Evolutionary conservation across 1,139 yeast genomes (phyloP).

Genomic region (Yamadazyma atlantica): DNA sequence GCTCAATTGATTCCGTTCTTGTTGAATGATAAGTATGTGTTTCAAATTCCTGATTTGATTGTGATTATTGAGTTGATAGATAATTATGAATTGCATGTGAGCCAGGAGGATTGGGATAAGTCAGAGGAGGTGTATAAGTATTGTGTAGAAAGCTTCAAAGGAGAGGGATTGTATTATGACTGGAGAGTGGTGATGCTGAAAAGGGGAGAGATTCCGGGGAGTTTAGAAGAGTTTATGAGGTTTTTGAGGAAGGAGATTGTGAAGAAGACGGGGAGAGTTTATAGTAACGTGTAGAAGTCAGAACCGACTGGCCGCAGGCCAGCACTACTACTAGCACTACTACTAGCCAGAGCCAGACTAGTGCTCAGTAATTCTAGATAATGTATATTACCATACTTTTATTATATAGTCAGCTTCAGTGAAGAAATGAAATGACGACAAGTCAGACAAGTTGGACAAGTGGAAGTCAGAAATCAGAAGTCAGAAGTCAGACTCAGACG

Average conservation of each 20-base stretch:
- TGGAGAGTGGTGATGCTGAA: slow-evolving; percentile 31
- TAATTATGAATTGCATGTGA: slow-evolving; percentile 36
- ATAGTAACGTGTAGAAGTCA: too few species aligned
- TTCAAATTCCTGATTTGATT: slow-evolving; percentile 46
- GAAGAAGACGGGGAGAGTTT: slow-evolving; percentile 40
- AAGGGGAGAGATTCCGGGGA: slow-evolving; percentile 30
- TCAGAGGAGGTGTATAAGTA: slow-evolving; percentile 34
- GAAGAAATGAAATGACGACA: too few species aligned
- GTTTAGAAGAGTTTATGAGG: slow-evolving; percentile 24
- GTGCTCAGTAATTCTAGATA: too few species aligned
- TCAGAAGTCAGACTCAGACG: too few species aligned
- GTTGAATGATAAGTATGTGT: slow-evolving; percentile 20
- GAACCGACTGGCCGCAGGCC: too few species aligned
- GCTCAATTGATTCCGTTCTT: slow-evolving; percentile 51
- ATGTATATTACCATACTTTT: too few species aligned
- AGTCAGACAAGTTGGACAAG: too few species aligned
- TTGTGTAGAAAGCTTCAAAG: slow-evolving; percentile 20
- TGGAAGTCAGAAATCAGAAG: too few species aligned
- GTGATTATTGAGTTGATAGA: slow-evolving; percentile 50
- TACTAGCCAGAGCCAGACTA: too few species aligned
- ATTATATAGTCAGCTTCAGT: too few species aligned
- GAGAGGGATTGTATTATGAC: slow-evolving; percentile 11
- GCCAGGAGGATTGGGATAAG: slow-evolving; percentile 24
- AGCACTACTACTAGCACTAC: too few species aligned
- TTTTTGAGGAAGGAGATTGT: slow-evolving; percentile 33